Percentiles rank a stretch among this genome's conserved stretches.
Evolutionary conservation across 2,329 filamentous ascomycete genomes (phyloP).

Genomic region (Aureobasidium sp.): DNA sequence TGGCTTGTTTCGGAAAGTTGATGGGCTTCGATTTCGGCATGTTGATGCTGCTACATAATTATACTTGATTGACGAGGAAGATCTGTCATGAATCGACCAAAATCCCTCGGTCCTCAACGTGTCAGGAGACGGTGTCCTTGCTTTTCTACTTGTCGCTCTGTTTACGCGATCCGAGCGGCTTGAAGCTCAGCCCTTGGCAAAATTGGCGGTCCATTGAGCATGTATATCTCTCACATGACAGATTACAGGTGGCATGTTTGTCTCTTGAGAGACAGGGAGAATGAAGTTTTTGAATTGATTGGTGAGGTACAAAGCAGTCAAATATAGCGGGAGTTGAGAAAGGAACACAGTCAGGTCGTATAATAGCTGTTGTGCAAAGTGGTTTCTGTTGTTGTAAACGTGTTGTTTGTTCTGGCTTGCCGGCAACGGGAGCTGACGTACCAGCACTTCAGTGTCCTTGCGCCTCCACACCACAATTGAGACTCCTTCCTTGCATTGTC

Average conservation of each 20-base stretch:
- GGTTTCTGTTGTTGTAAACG: conserved; percentile 6
- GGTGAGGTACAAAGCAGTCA: background rate
- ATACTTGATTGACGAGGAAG: background rate
- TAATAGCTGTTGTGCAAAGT: background rate
- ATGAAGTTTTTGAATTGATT: background rate
- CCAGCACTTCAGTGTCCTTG: conserved; percentile 3
- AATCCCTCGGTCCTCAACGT: background rate
- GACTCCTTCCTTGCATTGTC: conserved; percentile 12
- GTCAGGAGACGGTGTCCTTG: background rate
- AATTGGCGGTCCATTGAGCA: conserved; percentile 11
- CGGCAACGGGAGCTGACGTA: conserved; percentile 9
- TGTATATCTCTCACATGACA: conserved; percentile 10
- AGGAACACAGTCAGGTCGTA: background rate
- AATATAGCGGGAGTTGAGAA: background rate
- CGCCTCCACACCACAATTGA: conserved; percentile 10
- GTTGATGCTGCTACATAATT: background rate
- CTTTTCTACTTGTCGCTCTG: background rate
- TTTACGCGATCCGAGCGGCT: conserved; percentile 1
- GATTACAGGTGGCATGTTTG: background rate
- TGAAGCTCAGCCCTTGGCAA: conserved; percentile 2
- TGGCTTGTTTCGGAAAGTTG: conserved; percentile 1
- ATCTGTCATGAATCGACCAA: background rate
- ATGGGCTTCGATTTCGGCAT: conserved; percentile 2
- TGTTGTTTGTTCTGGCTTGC: conserved; percentile 11
- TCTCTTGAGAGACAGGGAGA: background rate